Evolutionary conservation across 257 asterid species (phyloP), one percentile per base, ranked within the genome.

Genomic region (Linaria vulgaris): DNA sequence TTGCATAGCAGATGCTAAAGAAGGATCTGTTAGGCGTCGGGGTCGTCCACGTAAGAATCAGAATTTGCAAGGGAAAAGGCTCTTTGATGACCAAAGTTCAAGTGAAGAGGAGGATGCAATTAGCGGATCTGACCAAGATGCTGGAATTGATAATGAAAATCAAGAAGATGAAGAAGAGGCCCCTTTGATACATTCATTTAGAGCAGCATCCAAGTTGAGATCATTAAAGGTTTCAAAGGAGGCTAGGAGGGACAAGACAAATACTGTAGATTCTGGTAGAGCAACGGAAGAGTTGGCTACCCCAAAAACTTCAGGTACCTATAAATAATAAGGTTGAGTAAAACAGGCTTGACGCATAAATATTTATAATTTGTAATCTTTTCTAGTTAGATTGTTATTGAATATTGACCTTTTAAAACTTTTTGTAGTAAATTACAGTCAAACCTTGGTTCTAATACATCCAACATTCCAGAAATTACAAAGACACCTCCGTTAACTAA

Each of bases 31-130:
- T 70, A 85, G 81, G 77, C 81, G 88, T 17, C 94, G 95, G 48
- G 99, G 97, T 34, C 95, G 95, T 19, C 95, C 91, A 31, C 82
- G 82, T 44, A 92, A 92, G 85, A 79, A 77, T 65, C 91, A 74
- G 74, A 79, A 79, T 64, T 16, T 87, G 59, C 87, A 72, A 53
- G 99, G 97, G 25, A 94, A 85, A 69, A 84, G 80, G 73, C 96
- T 94, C 37, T 89, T 90, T 56, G 86, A 82, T 50, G 95, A 84
- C 57, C 79, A 78, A 65, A 80, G 69, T 68, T 86, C 96, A 16
- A 85, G 97, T 66, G 99, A 79, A 56, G 97, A 89, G 47, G 98
- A 87, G 74, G 97, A 92, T 63, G 78, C 96, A 47, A 79, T 87
- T 64, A 90, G 91, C 69, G 99, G 80, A 48, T 87, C 96, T 34